Base-by-base conservation (phyloP, 768 basidiomycete genomes). In the Amanita inopinata region DNA sequence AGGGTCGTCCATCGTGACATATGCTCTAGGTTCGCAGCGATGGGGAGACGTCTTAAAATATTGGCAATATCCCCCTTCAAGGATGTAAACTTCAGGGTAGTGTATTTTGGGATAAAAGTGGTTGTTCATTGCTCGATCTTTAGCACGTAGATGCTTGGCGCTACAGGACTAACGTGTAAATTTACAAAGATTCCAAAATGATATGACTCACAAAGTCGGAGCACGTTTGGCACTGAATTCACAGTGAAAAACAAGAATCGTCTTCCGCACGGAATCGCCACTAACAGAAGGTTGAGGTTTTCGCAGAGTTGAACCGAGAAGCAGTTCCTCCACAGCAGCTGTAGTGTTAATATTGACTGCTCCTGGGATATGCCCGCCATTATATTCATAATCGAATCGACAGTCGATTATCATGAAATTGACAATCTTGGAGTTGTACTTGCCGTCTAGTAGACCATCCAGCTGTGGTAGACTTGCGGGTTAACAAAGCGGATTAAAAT, bases 141-240 rank as follows among this genome's bases (percentile, higher is more conserved):
- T 83, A 22, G 86, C 83, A 43, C 96, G 83, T 19, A 98, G 69
- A 57, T 93, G 83, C 61, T 94, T 96, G 17, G 96, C 96, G 56
- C 92, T 97, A n/a, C n/a, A 50, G 5, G 24, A 33, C 14, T 1
- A 34, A 9, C 18, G 18, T 4, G 25, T 15, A 27, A 14, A 14
- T 17, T 9, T n/a, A n/a, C n/a, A n/a, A 33, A 23, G 38, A 34
- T 33, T 24, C 25, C 37, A 33, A 43, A 19, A 15, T 19, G 43
- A 14, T 38, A 25, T 32, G 11, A 72, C 79, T 64, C 59, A 93
- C 93, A 94, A 90, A 6, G 94, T 94, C 1, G 96, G 96, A 0
- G 92, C 96, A 32, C 96, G 73, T 63, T 96, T 96, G 12, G 76
- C 83, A 50, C 88, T 92, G 57, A 97, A 97, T 63, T 99, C 96